Base-by-base conservation (phyloP, 257 asterid genomes). In the Coffea eugenioides region DNA sequence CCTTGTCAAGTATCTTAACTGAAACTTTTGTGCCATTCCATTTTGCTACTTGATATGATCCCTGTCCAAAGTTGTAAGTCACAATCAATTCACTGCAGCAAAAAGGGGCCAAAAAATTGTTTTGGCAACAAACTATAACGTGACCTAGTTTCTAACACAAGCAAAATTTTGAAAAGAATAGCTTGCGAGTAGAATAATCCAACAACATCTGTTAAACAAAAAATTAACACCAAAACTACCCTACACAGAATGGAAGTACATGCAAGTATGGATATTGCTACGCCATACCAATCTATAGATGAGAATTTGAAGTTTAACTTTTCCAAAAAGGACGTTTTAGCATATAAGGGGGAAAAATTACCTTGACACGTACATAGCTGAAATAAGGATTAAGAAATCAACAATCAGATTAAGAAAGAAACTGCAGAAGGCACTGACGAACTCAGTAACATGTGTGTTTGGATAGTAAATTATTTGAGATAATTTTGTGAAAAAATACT, bases 21-120 rank as follows among this genome's bases (percentile, higher is more conserved):
- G 98, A 96, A 82, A 96, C 99, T 88, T 88, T 96, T 67, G 97
- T 92, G 79, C 99, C 99, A 80, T 94, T 92, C 99, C 99, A 96
- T 82, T 91, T 96, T 77, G 97, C 99, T 89, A 92, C 94, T 90
- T 96, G 99, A 85, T 96, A 96, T n/a, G 94, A 82, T 82, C 97
- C 98, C 97, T 95, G 93, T 79, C 59, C 62, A 79, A 79, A 81
- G 62, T 77, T 41, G 80, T 56, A 67, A 71, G 16, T 49, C 64
- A 18, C 18, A 62, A 61, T 61, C 11, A 75, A 20, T 73, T 25
- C 54, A 48, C 56, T 39, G 57, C 62, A 31, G 71, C 64, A 39
- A 62, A 64, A 6, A 10, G 51, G 27, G 21, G 77, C 4, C 6
- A 48, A 48, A 48, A 9, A 48, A 7, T 6, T 11, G 6, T 48